Evolutionary conservation across 345 rosid genomes (phyloP).

Genomic region (Melastoma malabathricum): DNA sequence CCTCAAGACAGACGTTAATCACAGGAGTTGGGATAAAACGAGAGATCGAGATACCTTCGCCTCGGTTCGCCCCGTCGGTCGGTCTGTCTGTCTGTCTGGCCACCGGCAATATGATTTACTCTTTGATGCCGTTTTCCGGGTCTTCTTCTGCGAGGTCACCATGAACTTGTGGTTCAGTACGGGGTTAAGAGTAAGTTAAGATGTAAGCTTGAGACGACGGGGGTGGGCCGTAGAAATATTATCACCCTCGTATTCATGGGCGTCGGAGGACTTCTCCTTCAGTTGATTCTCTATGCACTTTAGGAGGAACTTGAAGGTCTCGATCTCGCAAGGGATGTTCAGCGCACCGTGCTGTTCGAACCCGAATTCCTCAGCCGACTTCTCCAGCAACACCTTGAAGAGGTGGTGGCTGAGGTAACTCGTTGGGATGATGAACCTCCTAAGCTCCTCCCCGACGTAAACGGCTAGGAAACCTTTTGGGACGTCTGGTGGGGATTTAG

Average conservation of each 20-base stretch:
- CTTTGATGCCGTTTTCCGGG: conserved; percentile 14
- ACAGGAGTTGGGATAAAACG: not conserved
- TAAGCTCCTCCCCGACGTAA: conserved; percentile 76
- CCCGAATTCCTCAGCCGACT: conserved; percentile 88
- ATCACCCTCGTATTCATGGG: conserved; percentile 25
- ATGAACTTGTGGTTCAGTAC: conserved; percentile 1
- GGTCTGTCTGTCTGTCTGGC: conserved; percentile 12
- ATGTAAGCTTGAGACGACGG: no score
- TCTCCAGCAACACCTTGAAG: conserved; percentile 76
- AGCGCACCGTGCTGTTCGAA: conserved; percentile 76
- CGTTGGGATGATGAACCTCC: conserved; percentile 90
- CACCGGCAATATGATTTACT: conserved; percentile 10
- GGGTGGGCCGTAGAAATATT: not conserved
- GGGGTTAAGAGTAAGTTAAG: no score
- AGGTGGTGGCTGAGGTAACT: conserved; percentile 72
- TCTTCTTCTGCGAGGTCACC: conserved; percentile 29
- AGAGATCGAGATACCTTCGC: conserved; percentile 14
- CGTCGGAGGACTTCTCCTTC: conserved; percentile 29
- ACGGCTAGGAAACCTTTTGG: conserved; percentile 90
- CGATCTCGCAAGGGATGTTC: conserved; percentile 88
- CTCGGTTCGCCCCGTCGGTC: conserved; percentile 1
- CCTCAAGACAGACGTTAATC: no score
- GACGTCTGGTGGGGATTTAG: conserved; percentile 62
- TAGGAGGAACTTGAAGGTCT: conserved; percentile 84
- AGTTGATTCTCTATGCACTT: conserved; percentile 62